A percentile compares a stretch with the other conserved stretches of the same genome.
Conservation (phyloP, 1,284 basidiomycete species). For the Pseudozyma flocculosa region DNA sequence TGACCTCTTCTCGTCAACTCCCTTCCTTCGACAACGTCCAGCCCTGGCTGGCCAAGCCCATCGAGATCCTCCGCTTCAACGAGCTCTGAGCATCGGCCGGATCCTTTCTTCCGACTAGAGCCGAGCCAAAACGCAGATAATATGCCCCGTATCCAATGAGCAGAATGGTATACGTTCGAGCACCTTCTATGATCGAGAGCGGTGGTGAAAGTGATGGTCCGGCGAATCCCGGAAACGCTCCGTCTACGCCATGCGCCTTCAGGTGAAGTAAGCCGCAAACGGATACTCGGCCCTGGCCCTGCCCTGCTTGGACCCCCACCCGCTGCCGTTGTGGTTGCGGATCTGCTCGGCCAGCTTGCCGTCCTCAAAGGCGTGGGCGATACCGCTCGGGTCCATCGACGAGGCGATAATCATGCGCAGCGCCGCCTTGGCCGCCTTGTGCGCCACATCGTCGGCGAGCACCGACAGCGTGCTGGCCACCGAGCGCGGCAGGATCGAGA, state of each 20-base stretch:
- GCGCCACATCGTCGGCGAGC: constrained; percentile 26
- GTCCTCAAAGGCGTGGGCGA: constrained; percentile 33
- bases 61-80: constrained; percentile 12
- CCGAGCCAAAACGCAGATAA: no score
- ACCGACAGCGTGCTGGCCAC: constrained; percentile 19
- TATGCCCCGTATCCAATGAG: not conserved
- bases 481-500: constrained; percentile 16
- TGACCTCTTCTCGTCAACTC: no score
- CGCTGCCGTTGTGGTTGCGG: constrained; percentile 15
- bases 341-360: constrained; percentile 24
- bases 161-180: no score
- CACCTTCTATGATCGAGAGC: no score
- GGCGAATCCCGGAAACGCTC: no score
- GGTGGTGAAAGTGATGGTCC: no score
- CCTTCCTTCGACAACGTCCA: not conserved
- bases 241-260: not conserved
- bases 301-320: constrained; percentile 14
- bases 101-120: not conserved
- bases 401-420: constrained; percentile 32
- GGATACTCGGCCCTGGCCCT: constrained; percentile 29
- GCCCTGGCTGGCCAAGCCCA: constrained; percentile 17
- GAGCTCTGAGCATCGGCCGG: constrained; percentile 5
- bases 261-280: constrained; percentile 23
- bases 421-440: constrained; percentile 25
- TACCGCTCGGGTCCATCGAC: constrained; percentile 25